Percentiles rank a stretch among this genome's conserved stretches.
phyloP scores from a whole-genome alignment of 2,329 filamentous ascomycete species.

The Diaporthe humulicola region DNA sequence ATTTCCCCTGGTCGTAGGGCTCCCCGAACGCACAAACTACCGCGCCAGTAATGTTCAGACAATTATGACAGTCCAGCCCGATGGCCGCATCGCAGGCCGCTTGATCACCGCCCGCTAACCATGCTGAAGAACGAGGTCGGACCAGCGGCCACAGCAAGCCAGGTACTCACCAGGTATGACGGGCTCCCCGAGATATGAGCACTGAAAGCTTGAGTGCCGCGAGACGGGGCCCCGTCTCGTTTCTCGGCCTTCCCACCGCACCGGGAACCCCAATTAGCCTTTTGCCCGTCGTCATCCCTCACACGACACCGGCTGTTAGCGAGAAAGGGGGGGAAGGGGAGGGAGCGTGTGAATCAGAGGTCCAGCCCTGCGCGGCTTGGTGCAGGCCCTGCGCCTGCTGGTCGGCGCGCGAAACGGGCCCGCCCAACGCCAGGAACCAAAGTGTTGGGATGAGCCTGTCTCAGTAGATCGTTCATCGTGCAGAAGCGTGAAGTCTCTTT shows the following conservation, averaged over 20 bases:
- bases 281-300: conserved; percentile 16
- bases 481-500: conserved; percentile 22
- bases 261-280: conserved; percentile 25
- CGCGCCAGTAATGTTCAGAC: conserved; percentile 11
- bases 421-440: conserved; percentile 4
- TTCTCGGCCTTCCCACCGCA: conserved; percentile 8
- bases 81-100: conserved; percentile 26
- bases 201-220: conserved; percentile 6
- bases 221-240: not conserved
- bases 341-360: not conserved
- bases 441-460: conserved; percentile 25
- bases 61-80: not conserved
- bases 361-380: conserved; percentile 18
- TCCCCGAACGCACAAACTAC: not conserved
- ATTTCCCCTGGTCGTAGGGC: conserved; percentile 16
- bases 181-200: conserved; percentile 24
- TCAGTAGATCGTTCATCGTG: conserved; percentile 29
- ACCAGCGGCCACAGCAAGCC: not conserved
- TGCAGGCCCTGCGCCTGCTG: not conserved
- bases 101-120: not conserved
- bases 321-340: not conserved
- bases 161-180: not conserved
- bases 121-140: not conserved
- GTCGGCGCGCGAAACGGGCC: not conserved
- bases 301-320: not conserved